Conservation (phyloP, 2,329 filamentous ascomycete genomes). For the Cladosporium halotolerans region DNA sequence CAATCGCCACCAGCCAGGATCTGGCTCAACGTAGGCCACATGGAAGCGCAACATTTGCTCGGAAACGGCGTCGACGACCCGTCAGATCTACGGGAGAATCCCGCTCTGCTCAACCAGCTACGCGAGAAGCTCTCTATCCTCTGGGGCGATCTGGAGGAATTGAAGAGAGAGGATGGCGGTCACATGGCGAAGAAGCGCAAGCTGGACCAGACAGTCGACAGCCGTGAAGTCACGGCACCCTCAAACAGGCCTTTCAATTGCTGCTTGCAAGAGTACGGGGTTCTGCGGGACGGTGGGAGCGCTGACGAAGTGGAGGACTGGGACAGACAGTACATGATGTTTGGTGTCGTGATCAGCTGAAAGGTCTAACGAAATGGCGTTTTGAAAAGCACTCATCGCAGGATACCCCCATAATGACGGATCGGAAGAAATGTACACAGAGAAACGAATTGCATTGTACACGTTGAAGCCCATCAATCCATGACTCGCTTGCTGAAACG, state of each 20-base stretch:
- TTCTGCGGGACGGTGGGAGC: conserved; percentile 11
- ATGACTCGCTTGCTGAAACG: not conserved
- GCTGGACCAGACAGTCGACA: not conserved
- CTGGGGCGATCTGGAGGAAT: conserved; percentile 81
- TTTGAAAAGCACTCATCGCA: too few relatives aligned
- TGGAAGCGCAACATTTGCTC: conserved; percentile 52
- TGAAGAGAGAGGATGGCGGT: conserved; percentile 38
- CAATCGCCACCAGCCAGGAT: conserved; percentile 37
- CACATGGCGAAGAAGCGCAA: not conserved
- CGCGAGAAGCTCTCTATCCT: conserved; percentile 67
- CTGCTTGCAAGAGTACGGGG: conserved; percentile 39
- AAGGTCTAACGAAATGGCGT: not conserved
- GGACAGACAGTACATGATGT: conserved; percentile 10
- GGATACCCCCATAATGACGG: too few relatives aligned
- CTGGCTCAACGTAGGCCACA: conserved; percentile 62
- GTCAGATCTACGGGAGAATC: conserved; percentile 54
- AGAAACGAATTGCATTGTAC: too few relatives aligned
- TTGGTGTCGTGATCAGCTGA: conserved; percentile 7
- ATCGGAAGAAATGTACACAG: too few relatives aligned
- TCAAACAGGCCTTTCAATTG: conserved; percentile 42
- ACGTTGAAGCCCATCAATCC: too few relatives aligned
- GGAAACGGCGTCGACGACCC: conserved; percentile 47
- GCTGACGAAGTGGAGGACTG: not conserved
- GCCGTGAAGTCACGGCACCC: conserved; percentile 10
- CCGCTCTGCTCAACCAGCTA: conserved; percentile 46